Evolutionary conservation across 2,329 filamentous ascomycete genomes (phyloP).

Genomic region (Penicillium olsonii): DNA sequence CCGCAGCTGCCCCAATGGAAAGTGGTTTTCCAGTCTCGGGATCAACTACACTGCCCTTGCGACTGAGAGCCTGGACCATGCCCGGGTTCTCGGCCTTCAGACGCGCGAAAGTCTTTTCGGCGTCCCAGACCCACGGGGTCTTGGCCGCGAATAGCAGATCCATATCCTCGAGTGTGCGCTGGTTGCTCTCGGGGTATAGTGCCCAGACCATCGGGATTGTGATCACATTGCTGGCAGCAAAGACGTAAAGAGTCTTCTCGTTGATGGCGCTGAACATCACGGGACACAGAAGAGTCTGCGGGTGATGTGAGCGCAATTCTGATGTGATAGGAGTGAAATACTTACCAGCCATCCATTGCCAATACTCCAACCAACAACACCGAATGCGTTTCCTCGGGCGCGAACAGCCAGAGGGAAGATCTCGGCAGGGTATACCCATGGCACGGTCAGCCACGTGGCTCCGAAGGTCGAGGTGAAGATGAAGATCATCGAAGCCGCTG

Average conservation of each 20-base stretch:
- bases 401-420: slow-evolving; percentile 72
- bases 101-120: slow-evolving; percentile 64
- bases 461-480: slow-evolving; percentile 67
- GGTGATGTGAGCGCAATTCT: slow-evolving; percentile 18
- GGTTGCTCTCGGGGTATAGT: slow-evolving; percentile 72
- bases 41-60: slow-evolving; percentile 37
- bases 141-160: slow-evolving; percentile 69
- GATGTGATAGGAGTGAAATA: slow-evolving; percentile 12
- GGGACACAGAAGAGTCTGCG: slow-evolving; percentile 55
- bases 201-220: slow-evolving; percentile 72
- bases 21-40: slow-evolving; percentile 31
- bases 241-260: slow-evolving; percentile 74
- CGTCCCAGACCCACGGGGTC: slow-evolving; percentile 70
- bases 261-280: slow-evolving; percentile 65
- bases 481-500: slow-evolving; percentile 71
- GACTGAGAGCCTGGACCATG: slow-evolving; percentile 41
- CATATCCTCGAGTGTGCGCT: slow-evolving; percentile 74
- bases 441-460: slow-evolving; percentile 63
- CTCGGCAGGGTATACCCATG: slow-evolving; percentile 69
- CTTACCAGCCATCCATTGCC: slow-evolving; percentile 67
- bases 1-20: slow-evolving; percentile 6
- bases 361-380: slow-evolving; percentile 74
- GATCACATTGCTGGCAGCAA: slow-evolving; percentile 66
- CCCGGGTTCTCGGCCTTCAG: slow-evolving; percentile 63
- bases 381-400: slow-evolving; percentile 74